Percentiles rank a stretch among this genome's conserved stretches.
phyloP scores from a whole-genome alignment of 345 rosid species.

The Geranium rotundifolium region DNA sequence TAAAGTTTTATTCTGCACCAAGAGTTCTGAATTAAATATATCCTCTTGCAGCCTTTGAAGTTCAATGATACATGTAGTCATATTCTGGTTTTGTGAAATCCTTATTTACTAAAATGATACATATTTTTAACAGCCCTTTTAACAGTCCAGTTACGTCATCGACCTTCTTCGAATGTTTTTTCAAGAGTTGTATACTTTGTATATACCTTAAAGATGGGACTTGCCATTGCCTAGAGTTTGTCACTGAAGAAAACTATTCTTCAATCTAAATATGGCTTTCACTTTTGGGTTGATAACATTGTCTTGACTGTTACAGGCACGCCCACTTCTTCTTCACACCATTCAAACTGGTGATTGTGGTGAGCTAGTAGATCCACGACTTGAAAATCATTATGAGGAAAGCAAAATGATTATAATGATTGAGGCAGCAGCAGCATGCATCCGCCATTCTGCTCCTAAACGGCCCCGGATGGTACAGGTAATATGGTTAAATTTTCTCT shows the following conservation, averaged over 20 bases:
- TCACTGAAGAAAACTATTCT: too few species aligned
- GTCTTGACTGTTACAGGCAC: conserved; percentile 39
- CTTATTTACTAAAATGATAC: too few species aligned
- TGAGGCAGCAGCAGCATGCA: conserved; percentile 92
- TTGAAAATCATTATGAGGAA: conserved; percentile 62
- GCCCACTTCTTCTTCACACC: conserved; percentile 55
- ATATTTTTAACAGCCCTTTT: too few species aligned
- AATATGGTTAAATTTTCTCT: background rate
- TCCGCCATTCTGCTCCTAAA: conserved; percentile 82
- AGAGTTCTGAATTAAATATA: too few species aligned
- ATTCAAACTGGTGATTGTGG: conserved; percentile 63
- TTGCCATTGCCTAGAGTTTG: too few species aligned
- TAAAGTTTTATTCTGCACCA: background rate
- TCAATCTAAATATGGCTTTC: too few species aligned
- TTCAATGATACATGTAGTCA: too few species aligned
- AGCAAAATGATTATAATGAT: conserved; percentile 66
- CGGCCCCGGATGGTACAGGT: conserved; percentile 96
- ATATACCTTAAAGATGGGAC: background rate
- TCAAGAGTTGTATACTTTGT: too few species aligned
- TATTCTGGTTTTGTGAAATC: too few species aligned
- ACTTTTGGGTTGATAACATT: background rate
- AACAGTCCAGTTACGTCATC: too few species aligned
- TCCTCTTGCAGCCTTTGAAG: background rate
- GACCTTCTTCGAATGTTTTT: too few species aligned
- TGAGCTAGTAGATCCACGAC: conserved; percentile 61